A percentile compares a stretch with the other conserved stretches of the same genome.
These are phyloP conservation scores for Neophaeococcomyces mojaviensis DNA, from an alignment of 2,329 filamentous ascomycete genomes.

Conservation along the genomic window DNA sequence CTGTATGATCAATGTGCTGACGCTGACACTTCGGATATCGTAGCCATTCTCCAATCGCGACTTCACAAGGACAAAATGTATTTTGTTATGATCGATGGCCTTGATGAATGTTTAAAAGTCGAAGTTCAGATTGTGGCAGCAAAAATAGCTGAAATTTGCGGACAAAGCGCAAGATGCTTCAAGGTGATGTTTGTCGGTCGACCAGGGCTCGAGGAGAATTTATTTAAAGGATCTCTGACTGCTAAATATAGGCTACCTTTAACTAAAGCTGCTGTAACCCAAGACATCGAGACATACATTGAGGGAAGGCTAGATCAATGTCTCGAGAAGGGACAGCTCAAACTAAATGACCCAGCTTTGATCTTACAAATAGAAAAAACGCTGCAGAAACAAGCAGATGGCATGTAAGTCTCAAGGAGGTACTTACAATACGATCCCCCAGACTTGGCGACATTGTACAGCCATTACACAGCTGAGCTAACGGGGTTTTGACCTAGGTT, in stretches of 20 bases:
- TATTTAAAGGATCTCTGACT: not conserved
- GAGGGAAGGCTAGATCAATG: slow-evolving; percentile 7
- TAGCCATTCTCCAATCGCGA: slow-evolving; percentile 5
- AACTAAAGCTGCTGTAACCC: not conserved
- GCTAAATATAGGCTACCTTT: slow-evolving; percentile 8
- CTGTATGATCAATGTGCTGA: slow-evolving; percentile 3
- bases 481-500: slow-evolving; percentile 12
- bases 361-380: slow-evolving; percentile 13
- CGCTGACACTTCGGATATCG: not conserved
- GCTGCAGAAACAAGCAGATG: slow-evolving; percentile 13
- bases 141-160: slow-evolving; percentile 1
- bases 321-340: slow-evolving; percentile 8
- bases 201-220: slow-evolving; percentile 13
- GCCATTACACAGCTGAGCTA: too few relatives aligned
- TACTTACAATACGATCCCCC: not conserved
- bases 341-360: slow-evolving; percentile 12
- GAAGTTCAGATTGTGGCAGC: slow-evolving; percentile 7
- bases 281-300: slow-evolving; percentile 17
- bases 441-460: too few relatives aligned
- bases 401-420: slow-evolving; percentile 16
- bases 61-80: slow-evolving; percentile 1
- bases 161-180: not conserved
- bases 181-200: slow-evolving; percentile 18
- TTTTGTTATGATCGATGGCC: slow-evolving; percentile 15
- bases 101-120: slow-evolving; percentile 12